A percentile compares a stretch with the other conserved stretches of the same genome.
Conservation (phyloP, 1,284 basidiomycete species). For the Puccinia horiana region DNA sequence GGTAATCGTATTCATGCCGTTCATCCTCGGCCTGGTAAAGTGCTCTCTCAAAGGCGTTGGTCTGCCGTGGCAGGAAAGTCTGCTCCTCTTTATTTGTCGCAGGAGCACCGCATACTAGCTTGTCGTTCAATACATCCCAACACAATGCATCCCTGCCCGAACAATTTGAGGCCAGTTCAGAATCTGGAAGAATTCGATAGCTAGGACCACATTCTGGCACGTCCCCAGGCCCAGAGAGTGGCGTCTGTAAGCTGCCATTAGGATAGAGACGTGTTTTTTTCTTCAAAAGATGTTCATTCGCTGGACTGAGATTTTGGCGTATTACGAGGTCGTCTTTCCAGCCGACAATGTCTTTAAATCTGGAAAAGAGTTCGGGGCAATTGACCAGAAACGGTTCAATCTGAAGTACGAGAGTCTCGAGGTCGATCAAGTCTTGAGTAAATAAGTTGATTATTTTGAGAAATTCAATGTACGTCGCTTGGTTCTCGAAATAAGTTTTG, state of each 20-base stretch:
- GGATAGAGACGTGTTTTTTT: constrained; percentile 56
- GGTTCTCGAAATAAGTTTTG: constrained; percentile 78
- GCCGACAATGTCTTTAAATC: constrained; percentile 84
- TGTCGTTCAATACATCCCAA: constrained; percentile 92
- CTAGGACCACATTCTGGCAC: constrained; percentile 69
- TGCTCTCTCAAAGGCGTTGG: constrained; percentile 94
- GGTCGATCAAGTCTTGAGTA: constrained; percentile 88
- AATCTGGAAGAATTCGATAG: constrained; percentile 84
- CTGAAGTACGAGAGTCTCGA: constrained; percentile 76
- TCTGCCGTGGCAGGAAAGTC: constrained; percentile 90
- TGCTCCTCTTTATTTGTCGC: constrained; percentile 96
- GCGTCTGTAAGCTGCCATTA: constrained; percentile 58
- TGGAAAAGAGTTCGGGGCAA: constrained; percentile 74
- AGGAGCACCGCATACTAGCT: constrained; percentile 89
- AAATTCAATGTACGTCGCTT: constrained; percentile 92
- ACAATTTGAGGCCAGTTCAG: constrained; percentile 83
- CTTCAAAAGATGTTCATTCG: constrained; percentile 63
- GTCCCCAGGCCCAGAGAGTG: constrained; percentile 8
- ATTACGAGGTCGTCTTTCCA: constrained; percentile 70
- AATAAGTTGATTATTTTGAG: constrained; percentile 92
- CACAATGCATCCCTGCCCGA: constrained; percentile 93
- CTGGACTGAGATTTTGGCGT: constrained; percentile 61
- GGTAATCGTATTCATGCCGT: constrained; percentile 96
- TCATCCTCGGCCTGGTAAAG: constrained; percentile 97
- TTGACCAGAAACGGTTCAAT: constrained; percentile 75